Evolutionary conservation across 1,284 basidiomycete species (phyloP).

Genomic region (Schizopora paradoxa): DNA sequence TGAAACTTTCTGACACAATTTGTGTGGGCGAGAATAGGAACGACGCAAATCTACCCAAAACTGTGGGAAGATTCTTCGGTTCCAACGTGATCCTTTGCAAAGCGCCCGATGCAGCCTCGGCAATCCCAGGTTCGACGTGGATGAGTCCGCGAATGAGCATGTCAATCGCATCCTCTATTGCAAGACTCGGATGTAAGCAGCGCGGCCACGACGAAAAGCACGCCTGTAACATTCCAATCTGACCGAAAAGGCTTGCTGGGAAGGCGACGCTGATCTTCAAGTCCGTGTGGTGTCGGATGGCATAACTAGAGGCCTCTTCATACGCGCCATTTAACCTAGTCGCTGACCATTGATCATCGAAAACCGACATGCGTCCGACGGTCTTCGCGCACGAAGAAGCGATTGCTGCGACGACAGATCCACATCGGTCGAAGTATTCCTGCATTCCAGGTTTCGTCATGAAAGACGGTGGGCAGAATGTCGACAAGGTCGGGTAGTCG

Average conservation of each 20-base stretch:
- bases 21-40: constrained; percentile 75
- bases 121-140: constrained; percentile 77
- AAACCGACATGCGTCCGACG: constrained; percentile 74
- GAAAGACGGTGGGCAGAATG: constrained; percentile 48
- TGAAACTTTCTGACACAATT: constrained; percentile 56
- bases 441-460: constrained; percentile 64
- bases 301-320: constrained; percentile 63
- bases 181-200: constrained; percentile 55
- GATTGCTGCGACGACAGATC: constrained; percentile 58
- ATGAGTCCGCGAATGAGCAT: constrained; percentile 79
- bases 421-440: constrained; percentile 70
- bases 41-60: constrained; percentile 67
- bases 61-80: constrained; percentile 47
- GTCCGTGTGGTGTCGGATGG: constrained; percentile 66
- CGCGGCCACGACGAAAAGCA: constrained; percentile 87
- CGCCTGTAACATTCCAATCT: constrained; percentile 71
- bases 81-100: constrained; percentile 73
- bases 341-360: constrained; percentile 77
- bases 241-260: constrained; percentile 53
- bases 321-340: constrained; percentile 56
- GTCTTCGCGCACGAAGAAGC: constrained; percentile 60
- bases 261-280: constrained; percentile 74
- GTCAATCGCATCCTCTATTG: constrained; percentile 64
- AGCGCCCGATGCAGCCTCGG: constrained; percentile 64
- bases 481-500: constrained; percentile 72